phyloP scores from a whole-genome alignment of 306 rosid genomes.

The Trifolium dubium region DNA sequence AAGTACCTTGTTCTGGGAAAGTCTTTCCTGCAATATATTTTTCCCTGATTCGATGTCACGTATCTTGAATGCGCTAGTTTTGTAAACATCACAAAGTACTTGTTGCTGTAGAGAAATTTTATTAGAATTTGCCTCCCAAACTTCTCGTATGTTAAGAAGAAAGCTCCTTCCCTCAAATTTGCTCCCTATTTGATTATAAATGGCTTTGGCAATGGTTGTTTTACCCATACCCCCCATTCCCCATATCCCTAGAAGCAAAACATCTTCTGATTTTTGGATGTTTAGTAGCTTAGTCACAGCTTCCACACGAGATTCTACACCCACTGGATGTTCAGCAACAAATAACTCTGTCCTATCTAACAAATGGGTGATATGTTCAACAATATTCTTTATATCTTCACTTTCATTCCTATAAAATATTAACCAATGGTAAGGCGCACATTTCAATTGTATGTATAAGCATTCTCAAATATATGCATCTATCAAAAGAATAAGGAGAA shows the following conservation, averaged over 20 bases:
- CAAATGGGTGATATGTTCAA: too few species aligned
- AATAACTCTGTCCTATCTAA: too few species aligned
- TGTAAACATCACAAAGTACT: not conserved
- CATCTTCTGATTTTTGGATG: too few species aligned
- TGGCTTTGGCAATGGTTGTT: not conserved
- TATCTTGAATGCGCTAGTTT: not conserved
- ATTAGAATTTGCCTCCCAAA: too few species aligned
- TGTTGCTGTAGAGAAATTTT: not conserved
- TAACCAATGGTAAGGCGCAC: too few species aligned
- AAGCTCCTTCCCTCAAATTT: not conserved
- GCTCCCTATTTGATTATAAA: not conserved
- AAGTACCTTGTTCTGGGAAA: not conserved
- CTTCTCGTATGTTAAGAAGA: not conserved
- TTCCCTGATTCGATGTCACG: constrained; percentile 3
- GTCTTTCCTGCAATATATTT: not conserved
- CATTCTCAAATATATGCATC: too few species aligned
- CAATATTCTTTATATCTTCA: too few species aligned
- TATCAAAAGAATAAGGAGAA: not conserved
- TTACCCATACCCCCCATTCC: too few species aligned
- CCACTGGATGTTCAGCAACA: too few species aligned
- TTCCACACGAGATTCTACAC: not conserved
- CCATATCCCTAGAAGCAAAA: too few species aligned
- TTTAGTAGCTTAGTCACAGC: not conserved
- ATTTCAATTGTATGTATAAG: too few species aligned
- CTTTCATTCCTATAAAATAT: too few species aligned